Evolutionary conservation across 1,284 basidiomycete genomes (phyloP).

Genomic region (Golubevia pallescens): DNA sequence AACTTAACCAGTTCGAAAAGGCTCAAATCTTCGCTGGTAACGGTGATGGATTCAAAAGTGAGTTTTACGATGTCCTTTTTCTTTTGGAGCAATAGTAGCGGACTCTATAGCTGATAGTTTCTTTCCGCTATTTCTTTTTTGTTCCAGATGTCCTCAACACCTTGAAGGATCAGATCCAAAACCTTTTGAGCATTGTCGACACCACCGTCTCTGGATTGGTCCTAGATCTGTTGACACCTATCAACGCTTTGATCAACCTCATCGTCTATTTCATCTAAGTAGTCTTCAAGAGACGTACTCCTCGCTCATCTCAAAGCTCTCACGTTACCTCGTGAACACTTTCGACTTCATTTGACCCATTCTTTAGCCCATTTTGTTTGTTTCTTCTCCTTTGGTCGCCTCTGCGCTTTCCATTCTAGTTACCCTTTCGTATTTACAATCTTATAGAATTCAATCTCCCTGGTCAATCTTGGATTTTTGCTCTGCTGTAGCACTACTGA

Average conservation of each 20-base stretch:
- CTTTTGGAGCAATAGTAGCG: neutral
- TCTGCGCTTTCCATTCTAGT: too few species aligned
- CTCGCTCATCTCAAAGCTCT: too few species aligned
- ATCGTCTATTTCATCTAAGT: neutral
- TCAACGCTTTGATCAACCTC: neutral
- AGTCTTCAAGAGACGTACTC: too few species aligned
- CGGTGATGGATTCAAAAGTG: neutral
- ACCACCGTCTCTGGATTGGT: neutral
- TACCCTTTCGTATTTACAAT: too few species aligned
- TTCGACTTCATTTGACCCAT: too few species aligned
- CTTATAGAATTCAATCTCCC: too few species aligned
- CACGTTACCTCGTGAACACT: too few species aligned
- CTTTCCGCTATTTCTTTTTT: neutral
- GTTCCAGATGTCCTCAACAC: neutral
- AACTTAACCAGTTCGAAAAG: neutral
- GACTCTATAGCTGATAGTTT: neutral
- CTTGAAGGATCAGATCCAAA: neutral
- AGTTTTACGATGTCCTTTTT: neutral
- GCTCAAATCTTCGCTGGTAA: neutral
- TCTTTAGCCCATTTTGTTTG: too few species aligned
- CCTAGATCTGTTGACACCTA: neutral
- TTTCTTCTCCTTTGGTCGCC: too few species aligned
- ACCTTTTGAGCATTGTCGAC: neutral
- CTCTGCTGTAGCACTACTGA: too few species aligned
- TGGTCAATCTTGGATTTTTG: too few species aligned